Percentiles rank a stretch among this genome's conserved stretches.
Evolutionary conservation across 2,329 filamentous ascomycete genomes (phyloP).

Genomic region (Knufia petricola): DNA sequence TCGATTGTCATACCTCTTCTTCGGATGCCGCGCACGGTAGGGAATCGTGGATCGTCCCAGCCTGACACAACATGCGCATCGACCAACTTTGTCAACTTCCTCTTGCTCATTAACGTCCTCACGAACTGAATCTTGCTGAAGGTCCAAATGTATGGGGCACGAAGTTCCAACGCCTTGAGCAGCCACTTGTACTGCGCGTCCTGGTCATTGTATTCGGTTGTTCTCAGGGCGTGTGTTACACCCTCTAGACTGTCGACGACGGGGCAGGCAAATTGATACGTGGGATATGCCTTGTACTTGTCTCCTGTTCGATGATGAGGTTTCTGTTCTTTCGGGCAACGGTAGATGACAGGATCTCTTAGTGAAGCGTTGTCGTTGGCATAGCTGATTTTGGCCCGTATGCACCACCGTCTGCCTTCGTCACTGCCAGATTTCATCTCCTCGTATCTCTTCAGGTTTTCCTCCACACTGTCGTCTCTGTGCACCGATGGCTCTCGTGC

Average conservation of each 20-base stretch:
- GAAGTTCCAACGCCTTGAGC: slow-evolving; percentile 38
- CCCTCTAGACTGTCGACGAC: slow-evolving; percentile 54
- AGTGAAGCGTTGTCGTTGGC: slow-evolving; percentile 92
- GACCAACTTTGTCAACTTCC: slow-evolving; percentile 43
- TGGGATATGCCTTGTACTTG: slow-evolving; percentile 58
- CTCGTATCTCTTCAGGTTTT: slow-evolving; percentile 76
- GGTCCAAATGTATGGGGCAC: slow-evolving; percentile 41
- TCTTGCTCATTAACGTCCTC: slow-evolving; percentile 42
- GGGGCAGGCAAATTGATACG: slow-evolving; percentile 57
- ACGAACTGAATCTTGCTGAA: slow-evolving; percentile 46
- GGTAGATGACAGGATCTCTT: slow-evolving; percentile 94
- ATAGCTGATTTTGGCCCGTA: slow-evolving; percentile 85
- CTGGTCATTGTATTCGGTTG: slow-evolving; percentile 49
- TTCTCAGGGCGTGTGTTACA: slow-evolving; percentile 55
- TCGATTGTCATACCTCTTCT: slow-evolving; percentile 42
- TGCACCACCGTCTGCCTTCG: slow-evolving; percentile 76
- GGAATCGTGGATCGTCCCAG: slow-evolving; percentile 44
- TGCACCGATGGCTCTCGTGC: slow-evolving; percentile 72
- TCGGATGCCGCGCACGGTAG: slow-evolving; percentile 42
- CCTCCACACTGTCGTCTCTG: slow-evolving; percentile 68
- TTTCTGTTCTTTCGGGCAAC: slow-evolving; percentile 59
- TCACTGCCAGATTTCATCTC: slow-evolving; percentile 84
- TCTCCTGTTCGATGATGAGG: slow-evolving; percentile 54
- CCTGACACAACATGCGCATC: slow-evolving; percentile 40
- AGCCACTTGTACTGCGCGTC: slow-evolving; percentile 46